Evolutionary conservation across 2,329 filamentous ascomycete species (phyloP), one percentile per base, ranked within the genome.

Genomic region (Aureobasidium mangrovei): DNA sequence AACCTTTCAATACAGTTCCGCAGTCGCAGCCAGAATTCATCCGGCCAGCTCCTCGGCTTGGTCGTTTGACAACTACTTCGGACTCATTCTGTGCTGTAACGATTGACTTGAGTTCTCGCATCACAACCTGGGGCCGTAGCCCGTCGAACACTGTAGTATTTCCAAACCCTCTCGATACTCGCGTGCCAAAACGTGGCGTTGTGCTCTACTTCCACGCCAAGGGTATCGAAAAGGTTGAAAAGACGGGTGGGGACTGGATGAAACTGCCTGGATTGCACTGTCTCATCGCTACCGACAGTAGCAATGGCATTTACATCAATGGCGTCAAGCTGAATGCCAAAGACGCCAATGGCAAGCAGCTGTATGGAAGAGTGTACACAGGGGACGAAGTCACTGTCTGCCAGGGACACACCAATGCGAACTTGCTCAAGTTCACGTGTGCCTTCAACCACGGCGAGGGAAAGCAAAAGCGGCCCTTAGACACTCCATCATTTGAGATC

Each of bases 161-260:
- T 62, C 69, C 78, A 1, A 74, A 83, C 45, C 72, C 69, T 31
- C 71, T 73, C 27, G 88, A 96, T 60, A 77, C 75, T 2, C 84
- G 83, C 12, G 81, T 97, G 35, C 88, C 91, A 1, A 91, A 91
- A 65, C 84, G 84, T 59, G 89, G 88, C 0, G 82, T 95, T 61
- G 85, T 87, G 62, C 74, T 96, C 36, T 75, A 88, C 33, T 80
- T 93, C 31, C 89, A 85, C 77, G 83, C 80, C 54, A 78, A 83
- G 0, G 80, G 80, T 8, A 84, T 84, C 56, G 84, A 88, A 55
- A 75, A 75, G 49, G 73, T 74, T 35, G 78, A 69, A 7, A 65
- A 69, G 42, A 60, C 67, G 48, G 69, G 78, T 49, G 80, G 79
- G 64, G 75, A 78, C 55, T 83, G 76, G 73, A 75, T 72, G 7